Evolutionary conservation across 441 rosid genomes (phyloP).

Genomic region (Geranium incanum): DNA sequence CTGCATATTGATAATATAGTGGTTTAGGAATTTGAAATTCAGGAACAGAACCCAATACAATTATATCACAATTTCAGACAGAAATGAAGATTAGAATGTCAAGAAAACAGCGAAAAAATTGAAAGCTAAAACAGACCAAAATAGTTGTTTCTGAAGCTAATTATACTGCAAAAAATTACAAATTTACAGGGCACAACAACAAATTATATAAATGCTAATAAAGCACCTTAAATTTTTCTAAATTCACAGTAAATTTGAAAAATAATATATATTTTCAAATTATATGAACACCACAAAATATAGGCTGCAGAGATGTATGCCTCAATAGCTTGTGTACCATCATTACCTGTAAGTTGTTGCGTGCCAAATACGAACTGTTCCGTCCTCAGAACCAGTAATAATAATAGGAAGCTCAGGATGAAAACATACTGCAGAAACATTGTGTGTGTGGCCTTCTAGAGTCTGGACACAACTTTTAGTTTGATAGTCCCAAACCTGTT

Average conservation of each 20-base stretch:
- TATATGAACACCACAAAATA: background rate
- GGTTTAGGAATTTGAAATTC: background rate
- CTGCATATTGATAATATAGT: conserved; percentile 32
- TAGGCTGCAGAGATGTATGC: background rate
- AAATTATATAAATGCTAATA: background rate
- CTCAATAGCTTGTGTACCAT: background rate
- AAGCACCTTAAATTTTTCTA: background rate
- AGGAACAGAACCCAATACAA: background rate
- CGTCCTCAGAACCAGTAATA: conserved; percentile 77
- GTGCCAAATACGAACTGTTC: conserved; percentile 66
- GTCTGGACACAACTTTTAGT: conserved; percentile 60
- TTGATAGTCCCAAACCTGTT: conserved; percentile 64
- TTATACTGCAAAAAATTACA: background rate
- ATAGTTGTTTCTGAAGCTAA: background rate
- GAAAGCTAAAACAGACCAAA: background rate
- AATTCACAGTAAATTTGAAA: background rate
- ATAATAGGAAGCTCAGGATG: conserved; percentile 74
- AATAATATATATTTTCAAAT: background rate
- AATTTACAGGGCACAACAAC: background rate
- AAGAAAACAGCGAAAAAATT: background rate
- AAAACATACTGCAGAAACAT: conserved; percentile 58
- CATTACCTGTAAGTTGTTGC: conserved; percentile 52
- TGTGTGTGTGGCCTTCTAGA: conserved; percentile 65
- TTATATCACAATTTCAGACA: background rate
- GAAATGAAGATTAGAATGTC: background rate